Conservation (phyloP, 768 basidiomycete species). For the Trametes punicea region DNA sequence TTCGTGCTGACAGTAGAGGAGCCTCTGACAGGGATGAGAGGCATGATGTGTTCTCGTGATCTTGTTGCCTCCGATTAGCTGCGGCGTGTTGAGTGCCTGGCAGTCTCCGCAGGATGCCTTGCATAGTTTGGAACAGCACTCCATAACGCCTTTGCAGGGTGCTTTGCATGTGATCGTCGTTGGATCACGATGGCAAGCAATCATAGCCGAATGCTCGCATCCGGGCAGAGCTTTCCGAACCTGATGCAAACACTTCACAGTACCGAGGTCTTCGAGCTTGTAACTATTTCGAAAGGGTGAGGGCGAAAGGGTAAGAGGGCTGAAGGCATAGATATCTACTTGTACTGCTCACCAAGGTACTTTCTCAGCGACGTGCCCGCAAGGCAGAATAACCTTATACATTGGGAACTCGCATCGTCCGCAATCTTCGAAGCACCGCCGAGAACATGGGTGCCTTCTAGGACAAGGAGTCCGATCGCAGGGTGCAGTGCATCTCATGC, state of each 20-base stretch:
- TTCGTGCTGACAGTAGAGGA: slow-evolving; percentile 31
- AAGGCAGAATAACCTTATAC: slow-evolving; percentile 48
- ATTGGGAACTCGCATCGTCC: slow-evolving; percentile 50
- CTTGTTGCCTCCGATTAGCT: no score
- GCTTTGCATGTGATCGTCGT: slow-evolving; percentile 21
- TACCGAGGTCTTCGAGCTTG: slow-evolving; percentile 21
- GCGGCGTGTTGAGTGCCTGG: slow-evolving; percentile 19
- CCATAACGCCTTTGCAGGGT: slow-evolving; percentile 23
- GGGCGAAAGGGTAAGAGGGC: background rate
- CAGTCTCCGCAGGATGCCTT: slow-evolving; percentile 30
- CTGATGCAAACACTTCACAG: slow-evolving; percentile 23
- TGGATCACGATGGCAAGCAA: slow-evolving; percentile 23
- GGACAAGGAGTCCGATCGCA: slow-evolving; percentile 52
- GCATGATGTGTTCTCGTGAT: slow-evolving; percentile 23
- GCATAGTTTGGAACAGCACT: slow-evolving; percentile 33
- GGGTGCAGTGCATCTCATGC: slow-evolving; percentile 42
- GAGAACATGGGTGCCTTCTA: slow-evolving; percentile 55
- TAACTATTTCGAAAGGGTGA: no score
- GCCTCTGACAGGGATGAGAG: slow-evolving; percentile 30
- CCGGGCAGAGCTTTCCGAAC: slow-evolving; percentile 27
- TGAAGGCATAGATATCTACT: background rate
- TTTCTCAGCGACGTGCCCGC: slow-evolving; percentile 45
- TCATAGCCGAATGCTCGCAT: slow-evolving; percentile 31
- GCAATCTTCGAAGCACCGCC: slow-evolving; percentile 49
- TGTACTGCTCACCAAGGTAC: slow-evolving; percentile 28